These are phyloP conservation scores for Aquanectria penicillioides DNA, from an alignment of 2,329 filamentous ascomycete genomes.

Conservation along the genomic window DNA sequence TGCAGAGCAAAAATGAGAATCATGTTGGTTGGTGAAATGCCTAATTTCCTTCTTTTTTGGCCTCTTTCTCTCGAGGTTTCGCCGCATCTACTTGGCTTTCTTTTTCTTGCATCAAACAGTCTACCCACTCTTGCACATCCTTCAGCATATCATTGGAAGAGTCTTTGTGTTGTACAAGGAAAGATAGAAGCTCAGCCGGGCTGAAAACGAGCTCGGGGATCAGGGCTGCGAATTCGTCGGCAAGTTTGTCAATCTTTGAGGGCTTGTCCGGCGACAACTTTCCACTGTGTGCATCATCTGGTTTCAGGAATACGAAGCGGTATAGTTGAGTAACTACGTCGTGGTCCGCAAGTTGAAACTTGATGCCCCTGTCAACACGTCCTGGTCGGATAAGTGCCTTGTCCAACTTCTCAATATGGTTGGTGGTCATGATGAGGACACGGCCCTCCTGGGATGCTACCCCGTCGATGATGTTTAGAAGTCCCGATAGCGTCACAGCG, in stretches of 20 bases:
- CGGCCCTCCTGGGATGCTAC: slow-evolving; percentile 74
- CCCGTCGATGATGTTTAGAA: slow-evolving; percentile 65
- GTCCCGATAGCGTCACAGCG: neutral
- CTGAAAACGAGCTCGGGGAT: neutral
- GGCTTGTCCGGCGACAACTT: neutral
- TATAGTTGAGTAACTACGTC: neutral
- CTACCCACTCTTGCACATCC: neutral
- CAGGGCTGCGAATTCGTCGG: neutral
- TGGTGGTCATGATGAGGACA: slow-evolving; percentile 78
- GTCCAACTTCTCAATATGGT: slow-evolving; percentile 48
- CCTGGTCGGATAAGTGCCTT: neutral
- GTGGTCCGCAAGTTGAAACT: neutral
- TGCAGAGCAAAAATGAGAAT: too few relatives aligned
- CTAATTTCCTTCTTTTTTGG: too few relatives aligned
- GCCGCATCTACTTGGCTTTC: too few relatives aligned
- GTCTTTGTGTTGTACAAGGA: neutral
- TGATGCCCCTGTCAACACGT: neutral
- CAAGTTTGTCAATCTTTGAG: neutral
- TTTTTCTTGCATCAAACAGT: neutral
- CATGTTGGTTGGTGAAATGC: too few relatives aligned
- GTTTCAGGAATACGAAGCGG: neutral
- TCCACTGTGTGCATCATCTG: neutral
- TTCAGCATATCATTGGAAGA: neutral
- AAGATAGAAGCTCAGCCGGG: slow-evolving; percentile 2
- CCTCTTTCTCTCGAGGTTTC: too few relatives aligned